Percentiles rank a stretch among this genome's conserved stretches.
Conservation (phyloP, 805 yeast species). For the Ogataea trehalophila region DNA sequence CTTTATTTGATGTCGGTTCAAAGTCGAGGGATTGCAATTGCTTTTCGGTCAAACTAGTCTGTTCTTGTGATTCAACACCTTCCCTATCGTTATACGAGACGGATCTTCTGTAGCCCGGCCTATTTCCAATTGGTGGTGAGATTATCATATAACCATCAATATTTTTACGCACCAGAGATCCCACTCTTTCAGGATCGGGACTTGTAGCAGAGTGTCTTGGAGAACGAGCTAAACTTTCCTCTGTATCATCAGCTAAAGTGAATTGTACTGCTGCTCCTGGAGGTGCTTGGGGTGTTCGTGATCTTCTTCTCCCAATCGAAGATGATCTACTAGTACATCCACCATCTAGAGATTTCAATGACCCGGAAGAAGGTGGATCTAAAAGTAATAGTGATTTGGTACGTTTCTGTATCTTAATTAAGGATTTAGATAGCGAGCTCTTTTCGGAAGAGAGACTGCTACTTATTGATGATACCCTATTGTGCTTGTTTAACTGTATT, state of each 20-base stretch:
- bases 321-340: background rate
- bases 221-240: slow-evolving; percentile 1
- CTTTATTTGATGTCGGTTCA: no score
- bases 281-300: slow-evolving; percentile 1
- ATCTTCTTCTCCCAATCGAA: background rate
- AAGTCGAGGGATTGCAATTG: no score
- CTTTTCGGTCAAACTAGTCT: background rate
- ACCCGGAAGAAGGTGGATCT: slow-evolving; percentile 12
- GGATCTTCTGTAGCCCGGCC: slow-evolving; percentile 18
- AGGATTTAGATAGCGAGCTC: slow-evolving; percentile 8
- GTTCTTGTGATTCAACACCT: background rate
- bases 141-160: background rate
- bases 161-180: background rate
- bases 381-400: slow-evolving; percentile 15
- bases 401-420: slow-evolving; percentile 8
- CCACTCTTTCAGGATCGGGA: no score
- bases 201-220: background rate
- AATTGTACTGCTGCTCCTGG: slow-evolving; percentile 7
- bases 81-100: slow-evolving; percentile 17
- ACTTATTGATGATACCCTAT: slow-evolving; percentile 1
- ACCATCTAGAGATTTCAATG: background rate
- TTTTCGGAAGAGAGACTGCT: slow-evolving; percentile 6
- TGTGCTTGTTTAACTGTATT: background rate
- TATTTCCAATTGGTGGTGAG: background rate
- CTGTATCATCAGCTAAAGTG: slow-evolving; percentile 8